These are phyloP conservation scores for Beauveria sp. DNA, from an alignment of 2,329 filamentous ascomycete species.

Conservation along the genomic window DNA sequence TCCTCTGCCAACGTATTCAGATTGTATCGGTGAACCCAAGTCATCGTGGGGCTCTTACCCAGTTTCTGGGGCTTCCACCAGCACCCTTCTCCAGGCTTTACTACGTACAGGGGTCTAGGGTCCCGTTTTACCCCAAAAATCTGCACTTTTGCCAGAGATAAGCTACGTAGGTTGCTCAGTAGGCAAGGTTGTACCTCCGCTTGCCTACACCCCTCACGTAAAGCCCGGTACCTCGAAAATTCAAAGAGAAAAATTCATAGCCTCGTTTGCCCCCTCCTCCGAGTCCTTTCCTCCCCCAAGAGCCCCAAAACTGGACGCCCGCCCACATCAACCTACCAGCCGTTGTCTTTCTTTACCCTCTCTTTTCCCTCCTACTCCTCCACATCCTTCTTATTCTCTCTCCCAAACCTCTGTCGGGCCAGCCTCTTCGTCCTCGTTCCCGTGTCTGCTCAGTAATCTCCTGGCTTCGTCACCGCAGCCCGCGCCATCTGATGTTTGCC, in stretches of 20 bases:
- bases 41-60: no score
- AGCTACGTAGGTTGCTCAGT: background rate
- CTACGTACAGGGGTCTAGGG: no score
- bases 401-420: background rate
- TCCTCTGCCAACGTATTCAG: no score
- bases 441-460: background rate
- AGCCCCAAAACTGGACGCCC: conserved; percentile 3
- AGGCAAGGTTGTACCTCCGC: background rate
- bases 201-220: background rate
- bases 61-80: no score
- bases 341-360: background rate
- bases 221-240: background rate
- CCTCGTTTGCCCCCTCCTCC: background rate
- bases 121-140: conserved; percentile 6
- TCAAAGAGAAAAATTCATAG: background rate
- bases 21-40: no score
- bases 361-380: background rate
- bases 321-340: background rate
- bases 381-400: background rate
- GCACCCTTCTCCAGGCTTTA: no score
- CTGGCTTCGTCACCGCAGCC: background rate
- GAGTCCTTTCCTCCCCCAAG: background rate
- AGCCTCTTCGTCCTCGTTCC: background rate
- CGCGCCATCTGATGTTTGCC: conserved; percentile 4
- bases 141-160: background rate